Base-by-base conservation (phyloP, 2,329 filamentous ascomycete genomes). In the Penicillium sp. region DNA sequence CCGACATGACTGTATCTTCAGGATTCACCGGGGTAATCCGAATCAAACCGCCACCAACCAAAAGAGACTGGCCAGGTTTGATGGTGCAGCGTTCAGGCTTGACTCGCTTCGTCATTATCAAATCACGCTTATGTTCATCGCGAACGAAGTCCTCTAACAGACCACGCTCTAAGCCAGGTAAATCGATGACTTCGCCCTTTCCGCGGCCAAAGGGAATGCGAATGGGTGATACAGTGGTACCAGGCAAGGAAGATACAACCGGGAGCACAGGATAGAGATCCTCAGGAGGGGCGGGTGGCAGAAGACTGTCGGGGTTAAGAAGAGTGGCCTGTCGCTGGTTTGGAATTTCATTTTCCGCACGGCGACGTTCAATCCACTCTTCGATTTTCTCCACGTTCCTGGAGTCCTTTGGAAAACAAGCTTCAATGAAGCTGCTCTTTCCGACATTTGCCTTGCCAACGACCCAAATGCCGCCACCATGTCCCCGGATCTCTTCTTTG, bases 401-500 rank as follows among this genome's bases (percentile, higher is more conserved):
- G 34, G 79, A 80, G 26, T 85, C 86, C 78, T 89, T 87, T 4
- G 95, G 93, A 66, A 92, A 96, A 7, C 97, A 85, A 4, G 86
- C 83, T 63, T 94, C 87, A 57, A 97, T 96, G 2, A 99, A 81
- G 67, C 88, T 88, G 64, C 93, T 97, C 75, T 99, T 99, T 23
- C 94, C 95, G 2, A 97, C 95, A 68, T 99, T 99, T 59, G 91
- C 91, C 73, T 96, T 97, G n/a, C 94, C 94, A 2, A 99, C 89
- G 79, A 99, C 87, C 93, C 94, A 99, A 14, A 89, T 87, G 14
- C 87, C 94, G 4, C 93, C 93, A 4, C 91, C 91, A 45, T 90
- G 84, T 40, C 85, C 76, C 81, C 86, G 92, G 43, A 99, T 91
- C 44, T 92, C 87, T 62, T 96, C 87, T 71, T 90, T 96, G 51